phyloP scores from a whole-genome alignment of 495 filamentous ascomycete species.

The Neurospora pannonica region DNA sequence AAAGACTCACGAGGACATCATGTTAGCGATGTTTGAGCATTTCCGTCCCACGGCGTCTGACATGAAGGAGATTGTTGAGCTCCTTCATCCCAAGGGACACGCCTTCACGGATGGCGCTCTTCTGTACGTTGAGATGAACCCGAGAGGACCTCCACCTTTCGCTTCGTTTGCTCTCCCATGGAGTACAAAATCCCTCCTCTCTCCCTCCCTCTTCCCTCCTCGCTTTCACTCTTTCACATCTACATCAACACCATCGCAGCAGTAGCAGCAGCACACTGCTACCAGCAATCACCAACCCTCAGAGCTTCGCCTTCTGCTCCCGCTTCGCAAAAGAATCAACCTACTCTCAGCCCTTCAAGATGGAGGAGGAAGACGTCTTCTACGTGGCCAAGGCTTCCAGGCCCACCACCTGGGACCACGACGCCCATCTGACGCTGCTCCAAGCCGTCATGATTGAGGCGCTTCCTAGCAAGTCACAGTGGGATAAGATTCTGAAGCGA shows the following conservation, averaged over 20 bases:
- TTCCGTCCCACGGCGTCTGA: conserved; percentile 12
- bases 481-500: conserved; percentile 12
- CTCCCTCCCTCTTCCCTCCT: background rate
- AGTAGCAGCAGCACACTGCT: background rate
- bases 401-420: conserved; percentile 23
- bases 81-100: conserved; percentile 15
- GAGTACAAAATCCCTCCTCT: background rate
- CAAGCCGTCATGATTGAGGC: conserved; percentile 18
- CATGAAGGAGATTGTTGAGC: conserved; percentile 8
- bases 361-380: background rate
- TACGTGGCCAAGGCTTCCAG: conserved; percentile 10
- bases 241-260: background rate
- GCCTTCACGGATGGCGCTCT: conserved; percentile 19
- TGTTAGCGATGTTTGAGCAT: conserved; percentile 13
- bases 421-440: conserved; percentile 24
- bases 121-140: conserved; percentile 13
- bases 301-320: background rate
- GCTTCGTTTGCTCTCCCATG: background rate
- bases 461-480: conserved; percentile 9
- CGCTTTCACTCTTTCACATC: background rate
- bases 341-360: background rate
- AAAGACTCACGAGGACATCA: conserved; percentile 14
- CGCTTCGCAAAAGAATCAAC: background rate
- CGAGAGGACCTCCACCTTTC: background rate
- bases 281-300: background rate